Conservation (phyloP, 345 rosid genomes). For the Eucalyptus fibrosa region DNA sequence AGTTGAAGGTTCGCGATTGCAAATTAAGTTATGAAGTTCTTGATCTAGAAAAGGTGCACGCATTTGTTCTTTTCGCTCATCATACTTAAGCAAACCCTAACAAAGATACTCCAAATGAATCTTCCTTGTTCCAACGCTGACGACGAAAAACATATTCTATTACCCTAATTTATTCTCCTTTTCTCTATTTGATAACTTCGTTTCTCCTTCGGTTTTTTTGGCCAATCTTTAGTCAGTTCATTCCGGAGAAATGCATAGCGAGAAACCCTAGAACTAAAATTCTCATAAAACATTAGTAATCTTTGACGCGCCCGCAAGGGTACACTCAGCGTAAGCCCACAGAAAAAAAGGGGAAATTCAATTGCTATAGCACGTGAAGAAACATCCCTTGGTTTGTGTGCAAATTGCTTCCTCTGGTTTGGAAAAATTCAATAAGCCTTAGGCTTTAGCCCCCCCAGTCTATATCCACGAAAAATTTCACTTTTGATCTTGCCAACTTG, state of each 20-base stretch:
- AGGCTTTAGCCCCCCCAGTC: neutral
- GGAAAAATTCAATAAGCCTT: neutral
- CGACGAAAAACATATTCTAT: neutral
- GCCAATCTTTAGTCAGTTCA: neutral
- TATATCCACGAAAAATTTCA: neutral
- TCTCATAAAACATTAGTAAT: neutral
- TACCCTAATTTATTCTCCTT: neutral
- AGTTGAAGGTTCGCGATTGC: neutral
- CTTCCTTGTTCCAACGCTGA: neutral
- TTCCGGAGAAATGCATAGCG: neutral
- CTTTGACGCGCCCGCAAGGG: neutral
- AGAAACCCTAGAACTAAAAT: neutral
- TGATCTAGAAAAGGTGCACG: neutral
- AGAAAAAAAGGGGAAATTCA: neutral
- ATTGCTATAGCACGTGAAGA: neutral
- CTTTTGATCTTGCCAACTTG: neutral
- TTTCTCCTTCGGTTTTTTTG: neutral
- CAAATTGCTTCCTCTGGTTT: neutral
- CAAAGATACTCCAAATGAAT: neutral
- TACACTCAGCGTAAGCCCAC: neutral
- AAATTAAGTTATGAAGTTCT: neutral
- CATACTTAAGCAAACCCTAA: neutral
- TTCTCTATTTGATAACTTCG: neutral
- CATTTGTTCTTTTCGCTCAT: neutral
- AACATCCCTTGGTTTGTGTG: neutral